Evolutionary conservation across 1,139 yeast species (phyloP).

Genomic region (Kurtzmaniella natalensis): DNA sequence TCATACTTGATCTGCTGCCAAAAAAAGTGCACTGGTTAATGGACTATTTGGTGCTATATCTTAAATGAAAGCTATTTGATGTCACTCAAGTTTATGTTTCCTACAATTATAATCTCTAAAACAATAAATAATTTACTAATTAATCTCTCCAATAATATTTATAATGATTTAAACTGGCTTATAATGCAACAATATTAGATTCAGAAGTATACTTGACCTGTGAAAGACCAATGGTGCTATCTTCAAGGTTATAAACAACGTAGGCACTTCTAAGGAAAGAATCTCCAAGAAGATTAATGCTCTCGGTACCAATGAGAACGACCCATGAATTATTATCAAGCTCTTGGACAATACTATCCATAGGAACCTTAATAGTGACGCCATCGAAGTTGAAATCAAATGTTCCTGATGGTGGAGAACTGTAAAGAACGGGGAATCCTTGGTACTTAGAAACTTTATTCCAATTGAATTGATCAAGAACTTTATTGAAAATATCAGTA

Average conservation of each 20-base stretch:
- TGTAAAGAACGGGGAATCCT: background rate
- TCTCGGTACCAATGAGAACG: constrained; percentile 12
- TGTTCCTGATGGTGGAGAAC: constrained; percentile 1
- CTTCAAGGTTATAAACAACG: constrained; percentile 19
- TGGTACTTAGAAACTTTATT: background rate
- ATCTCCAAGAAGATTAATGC: constrained; percentile 19
- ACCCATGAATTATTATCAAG: constrained; percentile 8
- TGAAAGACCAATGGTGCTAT: constrained; percentile 16
- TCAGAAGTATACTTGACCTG: constrained; percentile 13
- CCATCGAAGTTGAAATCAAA: constrained; percentile 15
- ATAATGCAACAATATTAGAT: constrained; percentile 8
- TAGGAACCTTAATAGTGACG: constrained; percentile 13
- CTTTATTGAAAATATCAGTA: background rate
- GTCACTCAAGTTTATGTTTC: too few relatives aligned
- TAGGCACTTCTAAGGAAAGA: constrained; percentile 22
- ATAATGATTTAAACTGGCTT: too few relatives aligned
- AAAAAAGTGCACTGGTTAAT: too few relatives aligned
- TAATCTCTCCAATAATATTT: too few relatives aligned
- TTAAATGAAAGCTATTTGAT: too few relatives aligned
- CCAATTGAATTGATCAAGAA: constrained; percentile 1
- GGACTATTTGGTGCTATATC: too few relatives aligned
- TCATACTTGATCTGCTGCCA: too few relatives aligned
- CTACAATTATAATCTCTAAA: too few relatives aligned
- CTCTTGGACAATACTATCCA: constrained; percentile 14
- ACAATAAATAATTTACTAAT: too few relatives aligned